Base-by-base conservation (phyloP, 2,329 filamentous ascomycete genomes). In the Coniochaeta sp. region DNA sequence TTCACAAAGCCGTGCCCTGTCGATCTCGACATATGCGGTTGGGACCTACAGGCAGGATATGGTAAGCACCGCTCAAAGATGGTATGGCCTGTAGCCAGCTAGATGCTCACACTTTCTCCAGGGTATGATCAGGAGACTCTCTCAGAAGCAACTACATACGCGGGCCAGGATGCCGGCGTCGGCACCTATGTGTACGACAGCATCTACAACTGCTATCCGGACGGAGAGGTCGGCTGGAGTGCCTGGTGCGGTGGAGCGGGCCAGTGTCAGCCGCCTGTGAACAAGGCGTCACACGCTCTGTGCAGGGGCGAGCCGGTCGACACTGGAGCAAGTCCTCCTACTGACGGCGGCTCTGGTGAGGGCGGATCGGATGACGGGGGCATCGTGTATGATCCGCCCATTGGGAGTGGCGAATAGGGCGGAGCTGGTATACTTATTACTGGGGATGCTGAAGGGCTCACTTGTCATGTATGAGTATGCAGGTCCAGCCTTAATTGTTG, bases 121-220 rank as follows among this genome's bases (percentile, higher is more conserved):
- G 61, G 61, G 7, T 62, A 62, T 56, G 55, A 60, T 14, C 57
- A 62, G 22, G 61, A 60, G 14, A 43, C 31, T 31, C 61, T 62
- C 14, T 36, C 61, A 24, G 40, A 54, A 26, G 61, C 58, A 17
- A 58, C 61, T 2, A 26, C 28, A 17, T 58, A 26, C 16, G 61
- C 61, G 7, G 58, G 58, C 28, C 61, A 62, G 26, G 55, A 62
- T 40, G 44, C 55, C 33, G 58, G 43, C 24, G 26, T 31, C 19
- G 61, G 61, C n/a, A 62, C 61, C 36, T 28, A 56, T 38, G 50
- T 62, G 17, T 62, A 55, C 47, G 61, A 62, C 44, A 58, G 54
- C 55, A 62, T 62, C 55, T 62, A 60, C 58, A 62, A 62, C 56
- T 62, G 61, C 61, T 62, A 62, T 33, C 58, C 58, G 17, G 58